Evolutionary conservation across 192 early-diverging fungal species (phyloP), one percentile per base, ranked within the genome.

Genomic region (Chytriomyces sp.): DNA sequence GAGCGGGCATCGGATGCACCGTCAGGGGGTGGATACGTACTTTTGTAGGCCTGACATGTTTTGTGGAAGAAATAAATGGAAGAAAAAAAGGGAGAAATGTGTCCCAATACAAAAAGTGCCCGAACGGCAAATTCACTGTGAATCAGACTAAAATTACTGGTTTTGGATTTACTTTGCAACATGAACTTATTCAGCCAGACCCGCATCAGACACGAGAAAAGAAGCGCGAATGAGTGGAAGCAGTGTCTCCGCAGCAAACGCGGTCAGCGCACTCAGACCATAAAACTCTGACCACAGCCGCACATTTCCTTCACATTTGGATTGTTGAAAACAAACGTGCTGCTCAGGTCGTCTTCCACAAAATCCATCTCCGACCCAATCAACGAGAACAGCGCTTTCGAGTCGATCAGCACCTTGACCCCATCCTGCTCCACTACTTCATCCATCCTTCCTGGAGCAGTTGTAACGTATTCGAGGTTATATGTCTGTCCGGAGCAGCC

Each of bases 291-390:
- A 72, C 97, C 97, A 77, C 97, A 98, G 11, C 96, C 95, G 77
- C 97, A 98, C 50, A 91, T 90, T 79, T 93, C 95, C 66, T 98
- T 98, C 81, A 94, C 92, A 73, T 99, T 99, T 11, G 97, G 97
- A 82, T 99, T 99, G 74, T 93, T 92, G 84, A 99, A 99, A 3
- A 98, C 91, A 88, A 99, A 99, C 83, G 94, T 91, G 23, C 91
- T 89, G 5, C 94, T 92, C 69, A 99, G 85, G 79, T 91, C 91
- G 61, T 96, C 94, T 75, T 97, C 90, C 45, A 95, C 92, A 86
- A 89, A 99, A 85, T 99, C 97, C 95, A 99, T 97, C 78, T 99
- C 97, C 61, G 93, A 94, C n/a, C 97, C 97, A 57, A 99, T 89
- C 23, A 98, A 85, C 7, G 93, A 93, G 68, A 99, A 86, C 64